These are phyloP conservation scores for Lactarius quietus DNA, from an alignment of 768 basidiomycete species.

Conservation along the genomic window DNA sequence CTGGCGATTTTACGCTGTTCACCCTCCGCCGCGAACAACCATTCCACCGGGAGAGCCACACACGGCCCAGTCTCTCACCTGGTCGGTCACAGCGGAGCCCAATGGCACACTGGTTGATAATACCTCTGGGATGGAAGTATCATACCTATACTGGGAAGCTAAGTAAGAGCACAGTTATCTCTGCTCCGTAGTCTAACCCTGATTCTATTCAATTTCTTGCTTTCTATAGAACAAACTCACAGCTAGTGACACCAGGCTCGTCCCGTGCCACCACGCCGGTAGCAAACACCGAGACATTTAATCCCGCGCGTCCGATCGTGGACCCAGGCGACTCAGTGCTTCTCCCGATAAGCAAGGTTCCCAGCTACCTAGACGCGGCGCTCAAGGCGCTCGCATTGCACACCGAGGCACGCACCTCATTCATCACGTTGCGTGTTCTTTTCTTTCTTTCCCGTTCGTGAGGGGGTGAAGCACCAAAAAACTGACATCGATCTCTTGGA, in stretches of 20 bases:
- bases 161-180: background rate
- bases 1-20: conserved; percentile 14
- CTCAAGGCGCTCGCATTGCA: conserved; percentile 37
- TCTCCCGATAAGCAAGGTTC: conserved; percentile 32
- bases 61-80: conserved; percentile 3
- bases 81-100: conserved; percentile 13
- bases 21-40: background rate
- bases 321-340: conserved; percentile 22
- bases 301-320: conserved; percentile 15
- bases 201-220: too few species aligned
- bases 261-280: conserved; percentile 3
- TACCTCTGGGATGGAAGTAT: conserved; percentile 8
- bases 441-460: conserved; percentile 21
- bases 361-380: conserved; percentile 38
- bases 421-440: conserved; percentile 41
- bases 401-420: conserved; percentile 42
- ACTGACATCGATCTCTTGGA: background rate
- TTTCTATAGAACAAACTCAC: background rate
- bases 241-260: background rate
- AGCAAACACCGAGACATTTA: conserved; percentile 7
- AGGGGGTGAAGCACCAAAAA: background rate
- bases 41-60: background rate
- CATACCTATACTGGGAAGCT: conserved; percentile 18
- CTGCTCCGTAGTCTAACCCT: too few species aligned
- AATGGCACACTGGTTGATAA: conserved; percentile 14